phyloP scores from a whole-genome alignment of 1,284 basidiomycete species.

The Anthracocystis panici-leucophaei region DNA sequence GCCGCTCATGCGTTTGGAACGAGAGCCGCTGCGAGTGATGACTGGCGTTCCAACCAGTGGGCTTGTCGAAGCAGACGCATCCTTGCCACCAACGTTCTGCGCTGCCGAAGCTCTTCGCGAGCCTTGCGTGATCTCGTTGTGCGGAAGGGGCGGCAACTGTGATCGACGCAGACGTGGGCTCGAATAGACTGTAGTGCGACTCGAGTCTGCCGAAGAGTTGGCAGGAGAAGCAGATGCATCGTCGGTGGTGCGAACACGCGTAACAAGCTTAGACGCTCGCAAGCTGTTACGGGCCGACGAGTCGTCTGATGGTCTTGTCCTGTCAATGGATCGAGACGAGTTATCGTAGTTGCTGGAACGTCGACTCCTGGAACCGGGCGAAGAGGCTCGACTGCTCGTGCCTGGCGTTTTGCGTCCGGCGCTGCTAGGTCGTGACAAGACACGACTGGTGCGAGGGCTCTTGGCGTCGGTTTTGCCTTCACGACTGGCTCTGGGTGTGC shows the following conservation, averaged over 20 bases:
- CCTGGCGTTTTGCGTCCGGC: constrained; percentile 49
- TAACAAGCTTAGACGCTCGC: constrained; percentile 39
- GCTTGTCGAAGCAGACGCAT: constrained; percentile 21
- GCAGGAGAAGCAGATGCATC: constrained; percentile 9
- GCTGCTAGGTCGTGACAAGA: constrained; percentile 51
- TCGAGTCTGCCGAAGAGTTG: constrained; percentile 18
- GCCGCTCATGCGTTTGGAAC: constrained; percentile 47
- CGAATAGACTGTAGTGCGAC: constrained; percentile 37
- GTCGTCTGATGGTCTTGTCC: constrained; percentile 29
- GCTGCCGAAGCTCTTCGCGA: constrained; percentile 30
- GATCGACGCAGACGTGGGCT: constrained; percentile 56
- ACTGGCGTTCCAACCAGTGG: constrained; percentile 22
- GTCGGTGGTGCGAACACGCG: constrained; percentile 32
- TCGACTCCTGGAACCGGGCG: constrained; percentile 41
- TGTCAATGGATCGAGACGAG: constrained; percentile 41
- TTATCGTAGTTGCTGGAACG: constrained; percentile 50
- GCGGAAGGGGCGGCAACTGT: constrained; percentile 57
- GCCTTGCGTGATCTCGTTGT: constrained; percentile 42
- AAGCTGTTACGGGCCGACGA: constrained; percentile 24
- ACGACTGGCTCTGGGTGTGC: constrained; percentile 70
- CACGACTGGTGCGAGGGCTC: constrained; percentile 53
- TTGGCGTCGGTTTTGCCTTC: constrained; percentile 44
- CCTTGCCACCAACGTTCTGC: constrained; percentile 14
- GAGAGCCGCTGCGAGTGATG: constrained; percentile 22
- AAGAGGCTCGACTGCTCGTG: constrained; percentile 46